Conservation (phyloP, 2,329 filamentous ascomycete genomes). For the Hymenoscyphus scutula region DNA sequence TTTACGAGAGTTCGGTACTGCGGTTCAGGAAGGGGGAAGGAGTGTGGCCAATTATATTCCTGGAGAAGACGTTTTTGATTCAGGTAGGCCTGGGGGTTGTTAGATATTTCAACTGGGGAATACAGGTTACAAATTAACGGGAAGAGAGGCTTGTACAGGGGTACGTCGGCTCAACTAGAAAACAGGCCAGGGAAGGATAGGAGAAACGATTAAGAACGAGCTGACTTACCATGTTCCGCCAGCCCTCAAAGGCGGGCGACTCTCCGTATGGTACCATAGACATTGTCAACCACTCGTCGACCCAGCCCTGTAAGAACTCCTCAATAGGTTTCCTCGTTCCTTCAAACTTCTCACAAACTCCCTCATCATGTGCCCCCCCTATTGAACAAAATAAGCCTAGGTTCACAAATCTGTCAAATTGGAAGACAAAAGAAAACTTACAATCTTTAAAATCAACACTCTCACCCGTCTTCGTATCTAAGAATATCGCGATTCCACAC, state of each 20-base stretch:
- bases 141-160: background rate
- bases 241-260: background rate
- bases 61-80: slow-evolving; percentile 10
- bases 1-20: background rate
- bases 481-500: slow-evolving; percentile 11
- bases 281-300: slow-evolving; percentile 1
- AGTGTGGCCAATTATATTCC: slow-evolving; percentile 16
- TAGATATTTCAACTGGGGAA: background rate
- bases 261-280: background rate
- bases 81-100: slow-evolving; percentile 1
- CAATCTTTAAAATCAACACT: slow-evolving; percentile 13
- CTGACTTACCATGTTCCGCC: background rate
- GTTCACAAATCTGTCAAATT: too few species aligned
- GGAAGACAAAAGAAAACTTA: too few species aligned
- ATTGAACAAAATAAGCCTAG: too few species aligned
- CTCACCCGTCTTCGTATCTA: slow-evolving; percentile 19
- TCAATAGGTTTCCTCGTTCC: background rate
- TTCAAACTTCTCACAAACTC: slow-evolving; percentile 1
- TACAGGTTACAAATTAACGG: background rate
- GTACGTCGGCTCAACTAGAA: background rate
- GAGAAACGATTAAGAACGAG: background rate
- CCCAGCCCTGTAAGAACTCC: background rate
- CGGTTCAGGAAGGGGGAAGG: slow-evolving; percentile 13
- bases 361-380: background rate
- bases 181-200: too few species aligned